Percentiles rank a stretch among this genome's conserved stretches.
Evolutionary conservation across 805 yeast genomes (phyloP).

Genomic region (Schwanniomyces pseudopolymorphus): DNA sequence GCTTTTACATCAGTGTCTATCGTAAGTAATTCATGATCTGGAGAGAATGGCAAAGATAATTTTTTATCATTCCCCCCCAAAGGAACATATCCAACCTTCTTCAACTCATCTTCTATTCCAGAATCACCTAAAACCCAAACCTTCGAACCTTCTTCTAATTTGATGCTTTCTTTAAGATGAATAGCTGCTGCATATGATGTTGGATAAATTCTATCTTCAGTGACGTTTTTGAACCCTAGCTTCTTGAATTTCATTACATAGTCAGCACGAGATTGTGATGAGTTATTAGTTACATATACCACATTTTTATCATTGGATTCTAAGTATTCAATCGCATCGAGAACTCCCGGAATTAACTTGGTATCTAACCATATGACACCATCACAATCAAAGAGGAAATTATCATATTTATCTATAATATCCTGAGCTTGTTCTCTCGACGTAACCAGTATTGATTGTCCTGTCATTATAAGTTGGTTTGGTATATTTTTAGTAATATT

Average conservation of each 20-base stretch:
- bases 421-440: constrained; percentile 15
- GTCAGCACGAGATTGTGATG: constrained; percentile 32
- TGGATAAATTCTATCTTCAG: constrained; percentile 31
- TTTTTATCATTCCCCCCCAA: constrained; percentile 33
- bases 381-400: constrained; percentile 43
- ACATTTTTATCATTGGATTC: constrained; percentile 21
- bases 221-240: constrained; percentile 28
- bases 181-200: constrained; percentile 38
- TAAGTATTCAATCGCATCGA: constrained; percentile 23
- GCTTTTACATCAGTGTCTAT: constrained; percentile 41
- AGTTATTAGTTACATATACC: constrained; percentile 40
- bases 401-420: constrained; percentile 30
- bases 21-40: constrained; percentile 21
- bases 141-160: constrained; percentile 28
- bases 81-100: constrained; percentile 30
- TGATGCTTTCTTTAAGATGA: constrained; percentile 21
- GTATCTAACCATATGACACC: constrained; percentile 44
- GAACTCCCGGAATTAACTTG: constrained; percentile 31
- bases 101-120: constrained; percentile 37
- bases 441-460: constrained; percentile 4
- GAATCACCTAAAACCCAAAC: constrained; percentile 42
- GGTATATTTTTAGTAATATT: too few relatives aligned
- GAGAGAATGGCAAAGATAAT: constrained; percentile 24
- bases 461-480: constrained; percentile 2
- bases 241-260: constrained; percentile 31